Evolutionary conservation across 306 rosid genomes (phyloP).

Genomic region (Malus sieversii): DNA sequence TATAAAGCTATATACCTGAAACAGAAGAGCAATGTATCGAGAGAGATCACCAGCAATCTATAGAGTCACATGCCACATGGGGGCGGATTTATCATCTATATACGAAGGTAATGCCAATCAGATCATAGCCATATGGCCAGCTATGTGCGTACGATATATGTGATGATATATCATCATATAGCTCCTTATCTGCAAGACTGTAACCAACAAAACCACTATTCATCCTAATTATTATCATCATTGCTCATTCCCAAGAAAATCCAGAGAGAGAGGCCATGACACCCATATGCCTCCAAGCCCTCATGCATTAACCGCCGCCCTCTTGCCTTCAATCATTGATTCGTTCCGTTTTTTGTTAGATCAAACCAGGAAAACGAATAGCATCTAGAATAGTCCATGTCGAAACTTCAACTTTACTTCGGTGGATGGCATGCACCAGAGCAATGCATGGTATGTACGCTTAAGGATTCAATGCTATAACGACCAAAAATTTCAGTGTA

Average conservation of each 20-base stretch:
- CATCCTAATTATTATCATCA: background rate
- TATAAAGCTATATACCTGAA: background rate
- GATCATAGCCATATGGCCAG: background rate
- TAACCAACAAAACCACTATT: background rate
- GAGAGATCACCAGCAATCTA: background rate
- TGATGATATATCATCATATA: background rate
- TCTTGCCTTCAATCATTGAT: background rate
- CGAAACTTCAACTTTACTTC: no score
- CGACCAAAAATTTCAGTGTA: background rate
- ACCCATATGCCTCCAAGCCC: slow-evolving; percentile 10
- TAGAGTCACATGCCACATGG: background rate
- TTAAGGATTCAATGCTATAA: background rate
- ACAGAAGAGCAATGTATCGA: background rate
- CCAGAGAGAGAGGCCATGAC: slow-evolving; percentile 7
- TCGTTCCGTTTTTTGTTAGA: background rate
- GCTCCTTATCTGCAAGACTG: background rate
- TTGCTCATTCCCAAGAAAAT: slow-evolving; percentile 20
- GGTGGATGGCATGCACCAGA: background rate
- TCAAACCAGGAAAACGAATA: background rate
- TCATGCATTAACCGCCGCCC: slow-evolving; percentile 5
- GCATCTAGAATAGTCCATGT: no score
- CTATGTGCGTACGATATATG: background rate
- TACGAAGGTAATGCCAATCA: background rate
- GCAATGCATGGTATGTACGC: background rate
- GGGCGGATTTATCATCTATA: background rate